phyloP scores from a whole-genome alignment of 2,329 filamentous ascomycete species.

The Zasmidium cellare region DNA sequence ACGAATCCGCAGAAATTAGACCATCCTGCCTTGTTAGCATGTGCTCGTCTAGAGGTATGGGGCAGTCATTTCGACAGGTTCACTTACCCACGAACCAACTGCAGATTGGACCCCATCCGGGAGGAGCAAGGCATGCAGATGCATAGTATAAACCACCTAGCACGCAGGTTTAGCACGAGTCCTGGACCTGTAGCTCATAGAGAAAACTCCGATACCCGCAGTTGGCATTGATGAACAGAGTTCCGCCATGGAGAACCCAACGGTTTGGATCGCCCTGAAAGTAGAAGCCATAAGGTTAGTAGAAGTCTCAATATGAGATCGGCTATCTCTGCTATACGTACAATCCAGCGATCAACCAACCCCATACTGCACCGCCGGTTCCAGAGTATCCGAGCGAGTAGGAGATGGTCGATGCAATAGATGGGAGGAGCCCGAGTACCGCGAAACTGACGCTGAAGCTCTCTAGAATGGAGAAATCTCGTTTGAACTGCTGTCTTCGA shows the following conservation, averaged over 20 bases:
- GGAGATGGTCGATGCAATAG: slow-evolving; percentile 38
- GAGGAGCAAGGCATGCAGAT: slow-evolving; percentile 36
- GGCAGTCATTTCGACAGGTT: neutral
- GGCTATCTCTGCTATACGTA: slow-evolving; percentile 35
- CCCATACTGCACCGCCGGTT: slow-evolving; percentile 29
- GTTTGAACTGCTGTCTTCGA: slow-evolving; percentile 21
- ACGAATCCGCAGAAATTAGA: slow-evolving; percentile 34
- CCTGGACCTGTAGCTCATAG: too few relatives aligned
- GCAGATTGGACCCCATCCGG: slow-evolving; percentile 29
- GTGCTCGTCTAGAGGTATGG: neutral
- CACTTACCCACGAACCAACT: slow-evolving; percentile 28
- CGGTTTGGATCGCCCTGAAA: too few relatives aligned
- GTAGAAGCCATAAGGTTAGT: neutral
- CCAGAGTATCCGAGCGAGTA: slow-evolving; percentile 37
- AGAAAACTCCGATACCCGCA: too few relatives aligned
- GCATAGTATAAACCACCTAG: slow-evolving; percentile 35
- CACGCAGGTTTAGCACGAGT: too few relatives aligned
- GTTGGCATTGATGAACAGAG: slow-evolving; percentile 36
- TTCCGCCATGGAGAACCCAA: too few relatives aligned
- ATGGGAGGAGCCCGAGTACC: slow-evolving; percentile 40
- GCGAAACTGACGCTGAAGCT: slow-evolving; percentile 40
- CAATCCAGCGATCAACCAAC: slow-evolving; percentile 36
- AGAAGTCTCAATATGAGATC: slow-evolving; percentile 38
- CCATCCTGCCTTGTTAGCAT: slow-evolving; percentile 18
- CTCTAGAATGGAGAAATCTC: slow-evolving; percentile 35